Percentiles rank a stretch among this genome's conserved stretches.
Conservation (phyloP, 2,329 filamentous ascomycete species). For the Fusarium brevicatenulatum region DNA sequence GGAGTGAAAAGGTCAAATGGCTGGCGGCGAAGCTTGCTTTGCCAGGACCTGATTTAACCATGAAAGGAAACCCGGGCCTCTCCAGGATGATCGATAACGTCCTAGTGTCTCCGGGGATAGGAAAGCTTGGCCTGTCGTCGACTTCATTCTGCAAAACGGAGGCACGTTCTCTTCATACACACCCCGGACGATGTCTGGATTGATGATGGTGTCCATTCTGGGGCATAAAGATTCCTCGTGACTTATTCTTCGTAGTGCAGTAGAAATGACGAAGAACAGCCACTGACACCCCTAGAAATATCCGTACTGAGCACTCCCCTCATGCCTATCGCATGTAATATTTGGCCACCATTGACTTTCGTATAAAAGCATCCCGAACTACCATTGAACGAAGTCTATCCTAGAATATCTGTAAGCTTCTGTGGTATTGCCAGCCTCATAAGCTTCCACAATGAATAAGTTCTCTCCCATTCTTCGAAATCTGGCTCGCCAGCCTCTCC, state of each 20-base stretch:
- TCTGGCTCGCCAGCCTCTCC: conserved; percentile 32
- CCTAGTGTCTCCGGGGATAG: conserved; percentile 20
- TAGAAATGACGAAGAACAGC: conserved; percentile 14
- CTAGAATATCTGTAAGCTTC: background rate
- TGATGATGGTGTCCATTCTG: background rate
- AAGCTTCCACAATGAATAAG: conserved; percentile 39
- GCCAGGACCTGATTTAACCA: conserved; percentile 39
- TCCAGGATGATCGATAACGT: conserved; percentile 36
- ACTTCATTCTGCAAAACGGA: background rate
- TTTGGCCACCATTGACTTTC: background rate
- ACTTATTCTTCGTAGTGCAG: background rate
- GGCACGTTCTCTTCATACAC: conserved; percentile 1
- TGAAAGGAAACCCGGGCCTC: conserved; percentile 37
- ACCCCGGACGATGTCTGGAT: background rate
- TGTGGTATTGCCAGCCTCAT: background rate
- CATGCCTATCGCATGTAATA: background rate
- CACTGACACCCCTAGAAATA: background rate
- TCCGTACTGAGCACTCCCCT: background rate
- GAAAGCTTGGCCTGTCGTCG: background rate
- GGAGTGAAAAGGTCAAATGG: conserved; percentile 8
- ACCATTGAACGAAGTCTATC: background rate
- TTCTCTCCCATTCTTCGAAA: conserved; percentile 36
- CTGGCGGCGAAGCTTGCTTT: conserved; percentile 24
- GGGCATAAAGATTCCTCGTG: conserved; percentile 11
- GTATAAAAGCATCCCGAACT: conserved; percentile 16